Conservation (phyloP, 139 green algal genomes). For the Auxenochlorella pyrenoidosa region DNA sequence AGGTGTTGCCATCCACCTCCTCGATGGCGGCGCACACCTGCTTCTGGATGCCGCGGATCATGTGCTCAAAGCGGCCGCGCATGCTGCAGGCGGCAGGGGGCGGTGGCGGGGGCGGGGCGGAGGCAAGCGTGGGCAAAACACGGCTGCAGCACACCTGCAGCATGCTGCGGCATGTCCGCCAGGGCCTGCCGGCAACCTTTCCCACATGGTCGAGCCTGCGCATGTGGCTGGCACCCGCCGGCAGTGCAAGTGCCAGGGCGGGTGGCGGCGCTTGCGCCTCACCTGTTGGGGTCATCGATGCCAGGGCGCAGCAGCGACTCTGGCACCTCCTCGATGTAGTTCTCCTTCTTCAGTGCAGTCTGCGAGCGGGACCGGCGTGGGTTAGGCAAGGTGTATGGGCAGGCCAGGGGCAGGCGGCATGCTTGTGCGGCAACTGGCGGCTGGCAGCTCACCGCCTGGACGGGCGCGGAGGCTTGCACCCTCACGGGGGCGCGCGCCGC, state of each 20-base stretch:
- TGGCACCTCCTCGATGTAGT: slow-evolving; percentile 49
- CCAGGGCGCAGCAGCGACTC: slow-evolving; percentile 62
- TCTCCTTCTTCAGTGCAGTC: not conserved
- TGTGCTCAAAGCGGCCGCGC: slow-evolving; percentile 43
- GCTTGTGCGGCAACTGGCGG: not conserved
- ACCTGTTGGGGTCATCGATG: slow-evolving; percentile 68
- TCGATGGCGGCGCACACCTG: slow-evolving; percentile 89
- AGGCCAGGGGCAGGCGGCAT: not conserved
- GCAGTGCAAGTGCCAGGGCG: not conserved
- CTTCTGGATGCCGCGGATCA: slow-evolving; percentile 41
- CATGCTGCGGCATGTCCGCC: not conserved
- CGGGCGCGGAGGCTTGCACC: not conserved
- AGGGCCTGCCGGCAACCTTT: not conserved
- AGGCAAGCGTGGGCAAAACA: not conserved
- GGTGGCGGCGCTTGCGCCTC: too few relatives aligned
- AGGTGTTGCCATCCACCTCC: slow-evolving; percentile 90
- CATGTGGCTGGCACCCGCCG: too few relatives aligned
- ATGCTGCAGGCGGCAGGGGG: slow-evolving; percentile 24
- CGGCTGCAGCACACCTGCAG: not conserved
- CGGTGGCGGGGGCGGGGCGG: not conserved
- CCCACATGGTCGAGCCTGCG: too few relatives aligned
- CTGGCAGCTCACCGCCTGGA: not conserved
- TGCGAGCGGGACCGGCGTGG: not conserved
- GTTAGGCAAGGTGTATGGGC: too few relatives aligned
- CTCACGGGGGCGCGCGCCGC: not conserved